phyloP scores from a whole-genome alignment of 768 basidiomycete genomes.

The Suillus weaverae region DNA sequence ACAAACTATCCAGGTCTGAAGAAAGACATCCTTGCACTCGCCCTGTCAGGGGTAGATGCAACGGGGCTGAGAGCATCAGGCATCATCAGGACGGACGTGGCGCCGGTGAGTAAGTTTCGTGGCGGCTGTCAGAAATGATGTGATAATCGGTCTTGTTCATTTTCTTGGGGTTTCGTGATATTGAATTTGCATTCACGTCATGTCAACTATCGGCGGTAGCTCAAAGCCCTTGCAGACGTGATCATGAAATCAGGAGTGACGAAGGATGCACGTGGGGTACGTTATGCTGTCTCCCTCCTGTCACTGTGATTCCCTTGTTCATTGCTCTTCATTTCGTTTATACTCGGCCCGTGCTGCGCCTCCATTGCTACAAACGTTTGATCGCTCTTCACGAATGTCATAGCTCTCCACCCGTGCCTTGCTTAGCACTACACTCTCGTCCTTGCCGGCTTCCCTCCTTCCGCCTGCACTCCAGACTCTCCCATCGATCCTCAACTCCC shows the following conservation, averaged over 20 bases:
- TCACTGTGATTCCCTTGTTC: neutral
- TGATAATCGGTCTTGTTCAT: neutral
- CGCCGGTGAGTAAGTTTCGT: slow-evolving; percentile 42
- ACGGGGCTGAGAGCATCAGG: slow-evolving; percentile 51
- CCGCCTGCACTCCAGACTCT: slow-evolving; percentile 24
- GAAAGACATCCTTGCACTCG: slow-evolving; percentile 52
- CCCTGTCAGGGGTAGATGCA: slow-evolving; percentile 36
- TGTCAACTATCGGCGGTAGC: slow-evolving; percentile 21
- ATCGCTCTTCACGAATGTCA: neutral
- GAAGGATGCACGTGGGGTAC: neutral
- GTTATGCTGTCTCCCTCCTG: neutral
- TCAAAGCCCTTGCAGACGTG: slow-evolving; percentile 36
- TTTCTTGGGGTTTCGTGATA: slow-evolving; percentile 24
- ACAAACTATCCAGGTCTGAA: slow-evolving; percentile 16
- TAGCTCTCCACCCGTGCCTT: slow-evolving; percentile 59
- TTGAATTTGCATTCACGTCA: slow-evolving; percentile 31
- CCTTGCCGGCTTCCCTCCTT: slow-evolving; percentile 48
- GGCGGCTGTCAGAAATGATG: neutral
- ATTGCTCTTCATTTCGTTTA: neutral
- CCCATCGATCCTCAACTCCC: slow-evolving; percentile 30
- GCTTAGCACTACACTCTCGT: slow-evolving; percentile 47
- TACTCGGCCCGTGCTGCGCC: slow-evolving; percentile 19
- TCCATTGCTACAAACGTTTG: neutral
- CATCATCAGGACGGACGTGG: slow-evolving; percentile 57
- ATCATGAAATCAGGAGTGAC: neutral